Conservation (phyloP, 2,329 filamentous ascomycete species). For the Elsinoe necatrix region DNA sequence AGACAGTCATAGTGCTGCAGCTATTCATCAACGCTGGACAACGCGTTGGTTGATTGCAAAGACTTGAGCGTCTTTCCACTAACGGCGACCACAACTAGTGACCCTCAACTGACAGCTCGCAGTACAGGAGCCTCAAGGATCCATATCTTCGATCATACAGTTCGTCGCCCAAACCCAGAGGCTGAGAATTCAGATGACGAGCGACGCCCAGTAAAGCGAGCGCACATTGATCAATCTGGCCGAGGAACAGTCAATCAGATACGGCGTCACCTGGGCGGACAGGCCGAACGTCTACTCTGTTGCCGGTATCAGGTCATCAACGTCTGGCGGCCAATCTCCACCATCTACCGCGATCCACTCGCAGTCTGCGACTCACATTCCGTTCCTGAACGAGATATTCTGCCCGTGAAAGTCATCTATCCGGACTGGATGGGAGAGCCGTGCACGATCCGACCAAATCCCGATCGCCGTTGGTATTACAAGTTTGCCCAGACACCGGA, state of each 20-base stretch:
- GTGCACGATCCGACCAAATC: constrained; percentile 46
- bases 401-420: constrained; percentile 52
- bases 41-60: no score
- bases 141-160: constrained; percentile 57
- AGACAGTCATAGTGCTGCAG: no score
- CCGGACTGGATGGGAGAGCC: constrained; percentile 50
- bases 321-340: constrained; percentile 24
- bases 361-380: constrained; percentile 19
- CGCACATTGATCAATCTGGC: constrained; percentile 53
- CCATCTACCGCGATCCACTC: constrained; percentile 19
- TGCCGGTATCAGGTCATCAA: constrained; percentile 49
- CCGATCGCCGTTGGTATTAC: constrained; percentile 51
- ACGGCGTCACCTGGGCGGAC: constrained; percentile 39
- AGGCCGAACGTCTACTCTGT: constrained; percentile 38
- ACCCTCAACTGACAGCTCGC: background rate
- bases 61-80: no score
- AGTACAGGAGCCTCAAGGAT: constrained; percentile 47
- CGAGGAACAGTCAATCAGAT: constrained; percentile 35
- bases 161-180: constrained; percentile 39
- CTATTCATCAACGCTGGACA: no score
- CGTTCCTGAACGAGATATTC: constrained; percentile 38
- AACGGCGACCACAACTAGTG: no score
- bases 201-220: constrained; percentile 42
- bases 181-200: constrained; percentile 20
- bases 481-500: constrained; percentile 53